These are phyloP conservation scores for Vanilla planifolia DNA, from an alignment of 106 monocot species.

Conservation along the genomic window DNA sequence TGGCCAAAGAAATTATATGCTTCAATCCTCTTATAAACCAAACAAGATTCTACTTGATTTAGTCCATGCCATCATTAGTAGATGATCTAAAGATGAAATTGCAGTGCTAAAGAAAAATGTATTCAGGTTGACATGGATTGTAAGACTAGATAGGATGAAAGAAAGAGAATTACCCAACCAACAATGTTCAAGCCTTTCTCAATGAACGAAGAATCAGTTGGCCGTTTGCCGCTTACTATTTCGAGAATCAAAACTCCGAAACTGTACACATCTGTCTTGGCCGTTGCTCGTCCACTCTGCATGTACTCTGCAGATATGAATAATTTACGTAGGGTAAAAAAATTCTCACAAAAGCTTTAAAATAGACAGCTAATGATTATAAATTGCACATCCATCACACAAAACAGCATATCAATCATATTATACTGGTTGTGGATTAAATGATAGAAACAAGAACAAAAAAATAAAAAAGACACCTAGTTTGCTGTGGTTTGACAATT, in stretches of 20 bases:
- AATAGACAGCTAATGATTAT: no score
- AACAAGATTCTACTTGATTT: not conserved
- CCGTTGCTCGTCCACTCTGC: conserved; percentile 96
- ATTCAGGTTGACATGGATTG: no score
- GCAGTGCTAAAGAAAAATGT: not conserved
- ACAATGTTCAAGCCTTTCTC: conserved; percentile 98
- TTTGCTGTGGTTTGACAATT: no score
- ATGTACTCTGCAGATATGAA: conserved; percentile 72
- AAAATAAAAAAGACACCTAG: no score
- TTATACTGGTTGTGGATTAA: no score
- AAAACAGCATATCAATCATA: no score
- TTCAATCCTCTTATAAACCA: not conserved
- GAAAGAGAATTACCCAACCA: conserved; percentile 72
- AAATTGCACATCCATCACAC: no score
- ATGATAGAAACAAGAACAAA: no score
- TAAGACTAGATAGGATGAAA: not conserved
- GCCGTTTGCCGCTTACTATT: conserved; percentile 89
- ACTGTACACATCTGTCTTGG: conserved; percentile 96
- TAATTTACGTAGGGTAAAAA: no score
- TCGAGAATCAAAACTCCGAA: conserved; percentile 96
- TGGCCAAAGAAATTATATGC: not conserved
- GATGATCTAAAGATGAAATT: not conserved
- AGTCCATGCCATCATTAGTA: not conserved
- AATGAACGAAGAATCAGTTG: conserved; percentile 91
- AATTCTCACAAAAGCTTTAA: no score